Percentiles rank a stretch among this genome's conserved stretches.
Evolutionary conservation across 2,329 filamentous ascomycete species (phyloP).

Genomic region (Epicoccum sorghinum): DNA sequence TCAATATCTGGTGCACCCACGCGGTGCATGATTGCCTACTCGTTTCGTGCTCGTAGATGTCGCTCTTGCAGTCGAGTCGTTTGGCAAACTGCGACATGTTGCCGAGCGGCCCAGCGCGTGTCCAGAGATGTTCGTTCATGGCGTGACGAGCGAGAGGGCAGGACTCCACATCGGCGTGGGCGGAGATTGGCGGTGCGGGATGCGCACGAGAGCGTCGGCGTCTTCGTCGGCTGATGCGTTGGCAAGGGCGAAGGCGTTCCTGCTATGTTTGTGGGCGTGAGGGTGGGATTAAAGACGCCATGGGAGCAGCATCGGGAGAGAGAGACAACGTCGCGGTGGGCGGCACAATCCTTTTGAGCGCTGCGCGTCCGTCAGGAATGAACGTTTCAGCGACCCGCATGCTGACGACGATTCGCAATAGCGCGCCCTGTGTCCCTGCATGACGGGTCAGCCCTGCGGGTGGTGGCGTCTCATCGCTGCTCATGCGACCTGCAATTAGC

Average conservation of each 20-base stretch:
- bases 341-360: conserved; percentile 12
- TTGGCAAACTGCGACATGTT: conserved; percentile 5
- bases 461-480: conserved; percentile 9
- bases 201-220: background rate
- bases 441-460: conserved; percentile 7
- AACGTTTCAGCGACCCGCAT: conserved; percentile 18
- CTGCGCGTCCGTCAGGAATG: conserved; percentile 18
- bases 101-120: background rate
- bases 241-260: conserved; percentile 1
- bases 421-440: conserved; percentile 16
- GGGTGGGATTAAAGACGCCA: conserved; percentile 3
- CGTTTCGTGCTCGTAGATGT: conserved; percentile 27
- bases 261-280: conserved; percentile 7
- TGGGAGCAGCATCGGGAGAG: conserved; percentile 6
- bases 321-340: conserved; percentile 1
- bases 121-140: conserved; percentile 12
- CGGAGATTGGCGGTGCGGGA: conserved; percentile 13
- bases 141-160: background rate
- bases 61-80: conserved; percentile 20
- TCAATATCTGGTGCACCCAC: conserved; percentile 6
- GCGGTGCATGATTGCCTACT: conserved; percentile 43
- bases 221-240: too few relatives aligned
- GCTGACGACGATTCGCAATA: conserved; percentile 18
- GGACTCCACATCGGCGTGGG: conserved; percentile 9
- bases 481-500: conserved; percentile 13